Evolutionary conservation across 192 early-diverging fungal genomes (phyloP), one percentile per base, ranked within the genome.

Genomic region (Allomyces javanicus): DNA sequence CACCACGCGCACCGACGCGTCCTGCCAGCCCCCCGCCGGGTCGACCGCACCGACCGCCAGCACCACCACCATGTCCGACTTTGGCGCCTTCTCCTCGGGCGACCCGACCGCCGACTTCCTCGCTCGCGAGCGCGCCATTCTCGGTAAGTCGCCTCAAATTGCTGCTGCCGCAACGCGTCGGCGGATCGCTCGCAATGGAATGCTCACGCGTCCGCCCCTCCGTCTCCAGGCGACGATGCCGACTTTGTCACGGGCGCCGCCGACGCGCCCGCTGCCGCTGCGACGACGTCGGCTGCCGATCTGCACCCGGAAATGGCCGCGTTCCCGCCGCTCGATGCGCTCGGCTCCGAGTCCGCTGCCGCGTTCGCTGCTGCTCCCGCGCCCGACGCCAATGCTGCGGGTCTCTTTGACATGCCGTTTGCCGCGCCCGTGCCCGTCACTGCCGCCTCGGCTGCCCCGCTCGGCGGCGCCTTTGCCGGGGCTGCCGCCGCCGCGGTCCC

Each of bases 71-170:
- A 75, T 75, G 74, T 73, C 74, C 67, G 74, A 75, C 24, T 75
- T 75, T 71, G 74, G 74, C 43, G 72, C 69, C 55, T 75, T 75
- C 21, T 21, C 50, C 50, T 58, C 72, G 7, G 77, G 75, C 67
- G 87, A 90, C 67, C 86, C 85, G 24, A 84, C 80, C 27, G 82
- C 82, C 67, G 86, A 88, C 50, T 90, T 90, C 65, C 79, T 90
- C 62, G 86, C 88, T 23, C 78, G 83, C 65, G 88, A 90, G 74
- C 81, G 83, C 26, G 86, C 82, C 17, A 76, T 79, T 21, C 76
- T 90, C 43, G 50, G 50, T 58, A 58, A 3, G 50, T n/a, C 50
- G 21, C 21, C 21, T 21, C 21, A 9, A 1, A 4, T 21, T 58
- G 50, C 17, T 21, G 50, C 17, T 9, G 0, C 12, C 50, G 2